phyloP scores from a whole-genome alignment of 441 rosid genomes.

The Flueggea neowawraea region DNA sequence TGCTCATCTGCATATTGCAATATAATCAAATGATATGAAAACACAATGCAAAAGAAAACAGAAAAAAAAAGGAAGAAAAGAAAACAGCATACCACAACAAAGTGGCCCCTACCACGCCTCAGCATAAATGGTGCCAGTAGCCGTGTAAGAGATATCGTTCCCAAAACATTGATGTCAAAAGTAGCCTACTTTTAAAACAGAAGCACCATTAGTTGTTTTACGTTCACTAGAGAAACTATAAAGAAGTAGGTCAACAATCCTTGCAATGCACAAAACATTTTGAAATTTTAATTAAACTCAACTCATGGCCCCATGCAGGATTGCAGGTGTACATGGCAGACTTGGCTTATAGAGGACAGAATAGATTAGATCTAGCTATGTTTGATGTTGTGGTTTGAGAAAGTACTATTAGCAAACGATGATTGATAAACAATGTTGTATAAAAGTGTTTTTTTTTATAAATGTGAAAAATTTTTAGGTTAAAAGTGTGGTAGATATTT shows the following conservation, averaged over 20 bases:
- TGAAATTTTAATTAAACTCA: background rate
- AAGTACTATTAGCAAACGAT: too few relatives aligned
- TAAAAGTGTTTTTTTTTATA: too few relatives aligned
- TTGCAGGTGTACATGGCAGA: too few relatives aligned
- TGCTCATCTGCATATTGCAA: conserved; percentile 63
- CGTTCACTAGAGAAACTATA: conserved; percentile 3
- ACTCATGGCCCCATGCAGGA: background rate
- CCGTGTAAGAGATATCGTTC: conserved; percentile 82
- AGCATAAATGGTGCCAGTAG: conserved; percentile 77
- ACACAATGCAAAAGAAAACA: too few relatives aligned
- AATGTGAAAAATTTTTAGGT: too few relatives aligned
- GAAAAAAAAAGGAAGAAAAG: too few relatives aligned
- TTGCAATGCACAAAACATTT: background rate
- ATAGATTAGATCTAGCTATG: background rate
- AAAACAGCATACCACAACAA: conserved; percentile 77
- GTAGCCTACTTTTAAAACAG: conserved; percentile 55
- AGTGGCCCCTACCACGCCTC: conserved; percentile 78
- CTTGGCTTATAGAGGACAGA: background rate
- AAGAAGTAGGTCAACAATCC: background rate
- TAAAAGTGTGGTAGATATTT: too few relatives aligned
- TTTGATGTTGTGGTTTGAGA: too few relatives aligned
- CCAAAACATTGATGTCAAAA: conserved; percentile 74
- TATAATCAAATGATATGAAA: too few relatives aligned
- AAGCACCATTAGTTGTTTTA: conserved; percentile 8
- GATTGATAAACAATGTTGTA: too few relatives aligned